Conservation (phyloP, 345 rosid species). For the Pistacia vera region DNA sequence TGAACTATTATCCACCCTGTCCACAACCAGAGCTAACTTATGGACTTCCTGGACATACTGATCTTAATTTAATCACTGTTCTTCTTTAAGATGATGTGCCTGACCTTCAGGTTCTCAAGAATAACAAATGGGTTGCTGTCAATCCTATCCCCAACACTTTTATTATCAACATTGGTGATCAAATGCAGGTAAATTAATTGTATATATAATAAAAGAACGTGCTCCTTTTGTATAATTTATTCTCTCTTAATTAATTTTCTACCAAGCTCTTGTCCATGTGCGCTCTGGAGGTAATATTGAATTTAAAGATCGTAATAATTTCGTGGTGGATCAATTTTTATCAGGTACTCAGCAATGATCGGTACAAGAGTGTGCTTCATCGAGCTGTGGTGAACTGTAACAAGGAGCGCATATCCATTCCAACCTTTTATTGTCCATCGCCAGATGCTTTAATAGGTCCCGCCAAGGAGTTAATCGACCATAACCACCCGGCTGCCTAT, state of each 20-base stretch:
- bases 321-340: neutral
- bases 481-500: slow-evolving; percentile 31
- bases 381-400: slow-evolving; percentile 45
- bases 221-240: too few relatives aligned
- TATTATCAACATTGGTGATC: slow-evolving; percentile 72
- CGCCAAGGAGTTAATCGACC: slow-evolving; percentile 27
- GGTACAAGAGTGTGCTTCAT: slow-evolving; percentile 50
- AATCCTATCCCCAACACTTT: slow-evolving; percentile 67
- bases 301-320: too few relatives aligned
- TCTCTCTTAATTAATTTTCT: too few relatives aligned
- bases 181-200: slow-evolving; percentile 51
- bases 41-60: slow-evolving; percentile 79
- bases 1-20: slow-evolving; percentile 84
- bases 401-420: slow-evolving; percentile 42
- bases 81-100: slow-evolving; percentile 80
- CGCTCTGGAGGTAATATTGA: too few relatives aligned
- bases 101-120: slow-evolving; percentile 64
- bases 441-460: slow-evolving; percentile 42
- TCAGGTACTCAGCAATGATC: slow-evolving; percentile 47
- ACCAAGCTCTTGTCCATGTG: too few relatives aligned
- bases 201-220: too few relatives aligned
- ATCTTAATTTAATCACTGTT: slow-evolving; percentile 63
- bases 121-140: slow-evolving; percentile 69
- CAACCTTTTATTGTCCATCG: slow-evolving; percentile 51
- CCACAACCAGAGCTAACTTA: slow-evolving; percentile 79